phyloP scores from a whole-genome alignment of 345 rosid genomes.

The Brassica cretica region DNA sequence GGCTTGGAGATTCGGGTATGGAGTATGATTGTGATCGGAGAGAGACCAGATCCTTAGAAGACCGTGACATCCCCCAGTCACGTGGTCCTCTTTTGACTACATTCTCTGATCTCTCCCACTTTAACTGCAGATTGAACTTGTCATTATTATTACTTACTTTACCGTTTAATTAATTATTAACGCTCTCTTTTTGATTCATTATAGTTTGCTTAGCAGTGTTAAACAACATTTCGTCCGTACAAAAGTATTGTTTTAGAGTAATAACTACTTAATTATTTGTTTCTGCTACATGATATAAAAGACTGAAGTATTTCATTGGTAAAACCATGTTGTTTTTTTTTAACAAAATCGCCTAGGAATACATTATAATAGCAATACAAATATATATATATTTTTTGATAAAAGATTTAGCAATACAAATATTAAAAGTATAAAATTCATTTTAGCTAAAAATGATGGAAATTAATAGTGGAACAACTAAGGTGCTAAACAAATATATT shows the following conservation, averaged over 20 bases:
- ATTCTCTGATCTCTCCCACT: slow-evolving; percentile 13
- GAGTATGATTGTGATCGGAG: slow-evolving; percentile 22
- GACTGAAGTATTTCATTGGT: not conserved
- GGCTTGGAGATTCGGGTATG: slow-evolving; percentile 15
- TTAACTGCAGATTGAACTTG: slow-evolving; percentile 33
- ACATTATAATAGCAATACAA: not conserved
- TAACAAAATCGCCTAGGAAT: not conserved
- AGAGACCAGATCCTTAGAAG: slow-evolving; percentile 42
- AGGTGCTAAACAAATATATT: not conserved
- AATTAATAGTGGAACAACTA: not conserved
- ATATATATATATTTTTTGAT: not conserved
- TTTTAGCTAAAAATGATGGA: not conserved
- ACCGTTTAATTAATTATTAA: not conserved
- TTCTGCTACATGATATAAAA: not conserved
- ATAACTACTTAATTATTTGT: not conserved
- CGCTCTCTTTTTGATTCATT: not conserved
- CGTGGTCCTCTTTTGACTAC: slow-evolving; percentile 44
- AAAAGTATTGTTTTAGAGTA: not conserved
- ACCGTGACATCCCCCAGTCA: slow-evolving; percentile 41
- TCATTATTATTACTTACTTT: slow-evolving; percentile 12
- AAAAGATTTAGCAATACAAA: not conserved
- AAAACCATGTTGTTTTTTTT: not conserved
- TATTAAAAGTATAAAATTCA: not conserved
- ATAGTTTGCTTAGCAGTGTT: slow-evolving; percentile 27
- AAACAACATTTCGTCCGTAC: slow-evolving; percentile 4